These are phyloP conservation scores for Suillus discolor DNA, from an alignment of 768 basidiomycete species.

Conservation along the genomic window DNA sequence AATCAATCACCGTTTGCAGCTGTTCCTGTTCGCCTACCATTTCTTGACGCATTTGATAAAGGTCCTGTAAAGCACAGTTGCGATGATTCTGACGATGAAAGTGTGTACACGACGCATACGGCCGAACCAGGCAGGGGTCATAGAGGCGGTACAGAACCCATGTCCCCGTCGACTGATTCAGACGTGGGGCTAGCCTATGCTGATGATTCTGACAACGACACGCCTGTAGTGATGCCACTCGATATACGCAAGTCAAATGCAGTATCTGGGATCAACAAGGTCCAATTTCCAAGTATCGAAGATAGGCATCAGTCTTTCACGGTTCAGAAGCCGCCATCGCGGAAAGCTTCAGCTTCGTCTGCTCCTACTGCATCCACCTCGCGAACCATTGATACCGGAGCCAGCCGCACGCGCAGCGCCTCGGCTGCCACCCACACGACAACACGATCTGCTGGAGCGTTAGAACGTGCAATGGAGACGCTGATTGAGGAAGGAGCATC, in stretches of 20 bases:
- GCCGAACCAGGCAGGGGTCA: conserved; percentile 16
- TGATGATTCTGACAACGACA: conserved; percentile 34
- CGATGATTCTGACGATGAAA: conserved; percentile 34
- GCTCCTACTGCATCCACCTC: conserved; percentile 17
- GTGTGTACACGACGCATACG: conserved; percentile 35
- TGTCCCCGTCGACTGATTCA: conserved; percentile 31
- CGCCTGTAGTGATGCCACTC: conserved; percentile 32
- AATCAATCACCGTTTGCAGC: conserved; percentile 25
- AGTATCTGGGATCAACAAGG: conserved; percentile 21
- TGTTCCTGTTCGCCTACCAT: conserved; percentile 44
- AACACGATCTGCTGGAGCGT: conserved; percentile 37
- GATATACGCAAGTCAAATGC: conserved; percentile 25
- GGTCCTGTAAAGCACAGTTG: conserved; percentile 5
- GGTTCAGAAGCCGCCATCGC: conserved; percentile 23
- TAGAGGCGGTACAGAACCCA: conserved; percentile 18
- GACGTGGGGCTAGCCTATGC: conserved; percentile 43
- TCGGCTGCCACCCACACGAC: conserved; percentile 32
- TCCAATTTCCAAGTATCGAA: conserved; percentile 39
- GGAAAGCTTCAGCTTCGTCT: conserved; percentile 31
- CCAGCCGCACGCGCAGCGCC: conserved; percentile 24
- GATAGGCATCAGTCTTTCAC: conserved; percentile 6
- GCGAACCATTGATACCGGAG: conserved; percentile 12
- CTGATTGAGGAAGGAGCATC: conserved; percentile 47
- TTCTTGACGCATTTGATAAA: conserved; percentile 54
- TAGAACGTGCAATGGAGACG: conserved; percentile 54